Evolutionary conservation across 2,329 filamentous ascomycete species (phyloP).

Genomic region (Davidsoniella australis): DNA sequence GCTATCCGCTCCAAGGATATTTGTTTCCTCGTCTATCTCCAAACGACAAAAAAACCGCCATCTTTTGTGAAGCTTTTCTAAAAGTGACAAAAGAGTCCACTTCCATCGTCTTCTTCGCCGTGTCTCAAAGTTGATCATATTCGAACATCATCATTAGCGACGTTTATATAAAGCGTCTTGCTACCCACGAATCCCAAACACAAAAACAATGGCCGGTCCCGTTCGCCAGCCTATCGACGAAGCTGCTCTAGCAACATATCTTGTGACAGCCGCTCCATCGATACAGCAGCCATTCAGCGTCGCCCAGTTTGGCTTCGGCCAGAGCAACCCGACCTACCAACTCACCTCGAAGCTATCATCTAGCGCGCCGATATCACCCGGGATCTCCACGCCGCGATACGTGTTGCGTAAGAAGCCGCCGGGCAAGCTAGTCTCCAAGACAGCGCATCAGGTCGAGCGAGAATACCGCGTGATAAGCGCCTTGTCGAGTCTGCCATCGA

Average conservation of each 20-base stretch:
- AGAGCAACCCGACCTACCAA: constrained; percentile 94
- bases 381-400: constrained; percentile 47
- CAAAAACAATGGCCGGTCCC: constrained; percentile 53
- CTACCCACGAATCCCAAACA: neutral
- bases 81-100: neutral
- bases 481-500: constrained; percentile 41
- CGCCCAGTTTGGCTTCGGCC: constrained; percentile 77
- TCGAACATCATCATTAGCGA: neutral
- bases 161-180: too few species aligned
- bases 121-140: neutral
- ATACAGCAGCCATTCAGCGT: constrained; percentile 4
- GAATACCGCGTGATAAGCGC: constrained; percentile 86
- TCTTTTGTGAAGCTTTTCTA: neutral
- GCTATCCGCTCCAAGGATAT: neutral
- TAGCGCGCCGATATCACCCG: neutral
- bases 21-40: neutral
- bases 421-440: constrained; percentile 81
- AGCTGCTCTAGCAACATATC: constrained; percentile 59
- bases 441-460: constrained; percentile 89
- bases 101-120: neutral
- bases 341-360: constrained; percentile 38
- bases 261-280: constrained; percentile 21
- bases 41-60: neutral
- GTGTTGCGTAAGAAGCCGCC: constrained; percentile 97
- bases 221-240: constrained; percentile 86